Base-by-base conservation (phyloP, 2,329 filamentous ascomycete genomes). In the Coniochaeta ligniaria region DNA sequence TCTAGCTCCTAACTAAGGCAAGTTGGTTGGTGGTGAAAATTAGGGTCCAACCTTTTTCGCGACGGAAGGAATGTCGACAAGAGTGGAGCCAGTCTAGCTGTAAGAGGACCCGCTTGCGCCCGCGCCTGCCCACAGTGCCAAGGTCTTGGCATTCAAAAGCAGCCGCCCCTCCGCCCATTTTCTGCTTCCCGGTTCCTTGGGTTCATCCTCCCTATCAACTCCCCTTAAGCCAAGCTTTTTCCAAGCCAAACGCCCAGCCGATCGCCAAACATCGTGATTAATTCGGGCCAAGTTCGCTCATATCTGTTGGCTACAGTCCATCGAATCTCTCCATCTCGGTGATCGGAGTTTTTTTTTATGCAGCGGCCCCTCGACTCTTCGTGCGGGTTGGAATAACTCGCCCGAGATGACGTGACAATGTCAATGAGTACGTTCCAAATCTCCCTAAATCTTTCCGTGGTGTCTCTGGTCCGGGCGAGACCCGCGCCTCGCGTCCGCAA, bases 81-180 rank as follows among this genome's bases (percentile, higher is more conserved):
- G 47, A 17, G 47, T 28, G 47, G 47, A 52, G 47, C 47, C 43
- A 24, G 20, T 5, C 16, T 47, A 12, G 43, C 47, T 6, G 28
- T 20, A 22, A 24, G 22, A 12, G 43, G 20, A 47, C 14, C 47
- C 47, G 47, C 47, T 52, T 52, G 31, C 9, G 22, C 20, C 20
- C 45, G 24, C 14, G 14, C 16, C 47, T 9, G 38, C 38, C 38
- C 38, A n/a, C 16, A 41, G 3, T 56, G 54, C 54, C 54, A 56
- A 58, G 56, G 38, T 43, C 56, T 58, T 58, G 56, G 56, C 56
- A 58, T 11, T 58, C 35, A 58, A 58, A 58, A 43, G 22, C 35
- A 31, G 26, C 35, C 56, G 26, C 35, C 56, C 20, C 24, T 41
- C 38, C 56, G 26, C 35, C 22, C 56, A 31, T 45, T 31, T 47